A percentile compares a stretch with the other conserved stretches of the same genome.
These are phyloP conservation scores for Tieghemiomyces parasiticus DNA, from an alignment of 192 early-diverging fungal genomes.

Conservation along the genomic window DNA sequence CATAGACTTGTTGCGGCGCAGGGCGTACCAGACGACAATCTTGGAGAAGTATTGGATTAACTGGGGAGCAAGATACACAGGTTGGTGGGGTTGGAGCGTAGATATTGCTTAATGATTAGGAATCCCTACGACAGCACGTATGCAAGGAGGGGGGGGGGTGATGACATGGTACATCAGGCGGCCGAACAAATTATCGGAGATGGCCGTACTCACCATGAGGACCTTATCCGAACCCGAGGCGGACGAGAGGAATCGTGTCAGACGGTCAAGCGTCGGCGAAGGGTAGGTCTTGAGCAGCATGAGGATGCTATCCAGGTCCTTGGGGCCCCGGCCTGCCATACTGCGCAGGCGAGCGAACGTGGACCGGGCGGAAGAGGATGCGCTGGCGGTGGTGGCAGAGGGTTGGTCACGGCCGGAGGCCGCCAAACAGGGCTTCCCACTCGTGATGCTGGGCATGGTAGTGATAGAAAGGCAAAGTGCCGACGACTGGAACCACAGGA, in stretches of 20 bases:
- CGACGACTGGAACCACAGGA: neutral
- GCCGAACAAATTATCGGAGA: constrained; percentile 4
- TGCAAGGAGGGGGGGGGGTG: too few species aligned
- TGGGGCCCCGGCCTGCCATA: neutral
- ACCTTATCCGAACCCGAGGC: constrained; percentile 51
- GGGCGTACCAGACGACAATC: constrained; percentile 67
- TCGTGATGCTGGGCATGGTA: neutral
- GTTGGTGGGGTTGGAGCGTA: neutral
- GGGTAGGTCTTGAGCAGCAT: neutral
- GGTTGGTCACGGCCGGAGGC: neutral
- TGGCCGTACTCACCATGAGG: constrained; percentile 37
- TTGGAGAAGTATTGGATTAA: constrained; percentile 86
- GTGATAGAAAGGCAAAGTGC: neutral
- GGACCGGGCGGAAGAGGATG: neutral
- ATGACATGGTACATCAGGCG: too few species aligned
- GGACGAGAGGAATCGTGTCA: constrained; percentile 31
- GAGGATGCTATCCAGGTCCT: neutral
- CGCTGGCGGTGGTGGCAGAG: neutral
- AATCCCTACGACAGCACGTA: too few species aligned
- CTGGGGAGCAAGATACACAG: constrained; percentile 26
- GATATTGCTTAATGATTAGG: neutral
- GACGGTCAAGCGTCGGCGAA: neutral
- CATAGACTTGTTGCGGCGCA: constrained; percentile 30
- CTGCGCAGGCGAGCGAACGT: neutral
- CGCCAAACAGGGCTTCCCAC: neutral